Evolutionary conservation across 306 rosid species (phyloP).

Genomic region (Aeschynomene evenia): DNA sequence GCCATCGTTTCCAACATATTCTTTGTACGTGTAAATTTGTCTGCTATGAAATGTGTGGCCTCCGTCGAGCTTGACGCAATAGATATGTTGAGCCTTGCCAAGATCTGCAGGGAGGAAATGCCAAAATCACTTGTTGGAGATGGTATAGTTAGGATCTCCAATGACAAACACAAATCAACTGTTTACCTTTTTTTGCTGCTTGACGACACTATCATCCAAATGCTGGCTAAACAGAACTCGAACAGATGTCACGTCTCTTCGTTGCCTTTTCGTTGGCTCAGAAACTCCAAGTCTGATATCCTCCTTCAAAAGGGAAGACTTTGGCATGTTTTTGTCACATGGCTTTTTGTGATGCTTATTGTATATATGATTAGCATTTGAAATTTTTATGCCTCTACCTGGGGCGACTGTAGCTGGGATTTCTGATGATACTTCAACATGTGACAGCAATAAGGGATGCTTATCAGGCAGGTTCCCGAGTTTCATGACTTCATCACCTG

Average conservation of each 20-base stretch:
- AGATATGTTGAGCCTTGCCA: slow-evolving; percentile 64
- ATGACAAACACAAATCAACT: slow-evolving; percentile 12
- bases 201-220: slow-evolving; percentile 63
- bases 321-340: slow-evolving; percentile 41
- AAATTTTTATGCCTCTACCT: slow-evolving; percentile 25
- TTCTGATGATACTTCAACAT: slow-evolving; percentile 36
- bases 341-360: slow-evolving; percentile 35
- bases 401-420: slow-evolving; percentile 20
- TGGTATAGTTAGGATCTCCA: slow-evolving; percentile 25
- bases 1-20: slow-evolving; percentile 96
- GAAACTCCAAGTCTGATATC: slow-evolving; percentile 51
- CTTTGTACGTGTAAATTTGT: slow-evolving; percentile 81
- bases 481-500: slow-evolving; percentile 24
- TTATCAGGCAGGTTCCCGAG: slow-evolving; percentile 7
- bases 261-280: slow-evolving; percentile 46
- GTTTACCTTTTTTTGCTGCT: slow-evolving; percentile 81
- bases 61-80: slow-evolving; percentile 60
- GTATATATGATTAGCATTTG: slow-evolving; percentile 25
- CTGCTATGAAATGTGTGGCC: slow-evolving; percentile 92
- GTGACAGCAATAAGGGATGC: slow-evolving; percentile 33
- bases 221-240: slow-evolving; percentile 85
- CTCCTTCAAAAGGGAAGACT: slow-evolving; percentile 51
- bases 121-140: not conserved
- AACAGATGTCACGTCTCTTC: slow-evolving; percentile 68
- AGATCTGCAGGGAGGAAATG: slow-evolving; percentile 49